Evolutionary conservation across 108 stramenopile species (phyloP), one percentile per base, ranked within the genome.

Genomic region (Skeletonema potamos): DNA sequence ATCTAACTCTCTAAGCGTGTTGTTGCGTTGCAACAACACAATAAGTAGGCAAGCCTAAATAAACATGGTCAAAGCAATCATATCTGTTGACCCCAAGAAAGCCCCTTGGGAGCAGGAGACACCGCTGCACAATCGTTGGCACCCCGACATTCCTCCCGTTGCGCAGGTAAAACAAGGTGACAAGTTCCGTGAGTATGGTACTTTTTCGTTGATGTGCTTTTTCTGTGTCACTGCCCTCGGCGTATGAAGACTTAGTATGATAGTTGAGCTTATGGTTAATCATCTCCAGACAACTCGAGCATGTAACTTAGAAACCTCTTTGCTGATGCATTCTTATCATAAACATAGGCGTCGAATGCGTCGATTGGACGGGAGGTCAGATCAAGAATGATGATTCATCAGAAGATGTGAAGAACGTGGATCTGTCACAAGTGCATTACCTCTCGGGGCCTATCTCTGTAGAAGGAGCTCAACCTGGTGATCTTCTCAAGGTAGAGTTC

Each of bases 351-450:
- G 74, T 75, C 18, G 87, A 89, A 64, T 89, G 87, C 54, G 82
- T 89, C 17, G 87, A 89, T 70, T 89, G 87, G 87, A 89, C 87
- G 0, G 87, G 87, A 56, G 87, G 87, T 15, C 87, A 89, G 61
- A 86, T 89, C 56, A 82, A 84, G 32, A 86, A 89, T 54, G 68
- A 89, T 44, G 85, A 89, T 44, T 67, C 41, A 18, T 71, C 78
- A 2, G 87, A 89, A 29, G 87, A 89, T 68, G 85, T 89, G 27
- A 86, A 89, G 58, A 89, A 86, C 56, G 87, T 89, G 1, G 87
- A 85, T 64, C 51, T 87, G n/a, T 73, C 79, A 1, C 88, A 89
- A 63, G 89, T 90, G 6, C 89, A 90, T 64, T 88, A 88, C 64
- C 73, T 88, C 5, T 74, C 71, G 33, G 87, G 87, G 1, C 87